Evolutionary conservation across 176 grass and related monocot species (phyloP), one percentile per base, ranked within the genome.

Genomic region (Ensete ventricosum): DNA sequence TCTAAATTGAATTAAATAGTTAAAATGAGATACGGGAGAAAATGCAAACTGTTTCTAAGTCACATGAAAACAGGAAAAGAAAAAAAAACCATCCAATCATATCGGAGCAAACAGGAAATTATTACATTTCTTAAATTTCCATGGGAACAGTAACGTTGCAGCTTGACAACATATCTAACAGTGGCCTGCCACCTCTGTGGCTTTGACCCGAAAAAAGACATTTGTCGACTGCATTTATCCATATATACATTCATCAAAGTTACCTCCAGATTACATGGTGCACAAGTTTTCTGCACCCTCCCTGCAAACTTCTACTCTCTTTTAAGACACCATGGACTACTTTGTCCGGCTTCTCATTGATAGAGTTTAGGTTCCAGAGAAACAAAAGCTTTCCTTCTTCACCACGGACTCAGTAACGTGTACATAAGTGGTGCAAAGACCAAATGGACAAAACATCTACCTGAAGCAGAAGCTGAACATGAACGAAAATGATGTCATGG

Each of bases 181-280:
- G 76, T 64, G 78, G 81, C 83, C 87, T 22, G 81, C 81, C 81
- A 86, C 75, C 64, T 81, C 73, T 83, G 62, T 16, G 52, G 84
- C 81, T 83, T 81, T 83, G 87, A 89, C 78, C 78, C 21, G 54
- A 74, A 75, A 24, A 43, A 43, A 75, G 66, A 78, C 69, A 85
- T 59, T 62, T 67, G 69, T 66, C 63, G 23, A 54, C 72, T 71
- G 81, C 80, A 73, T 80, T 78, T 83, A 81, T 79, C 76, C 19
- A 54, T 51, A 80, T 86, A 75, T 78, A 86, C 87, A 83, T 71
- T 57, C 71, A 81, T 76, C 65, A 52, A 26, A 81, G 9, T 77
- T 67, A 71, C 82, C 60, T n/a, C 20, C 29, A 10, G 72, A 77
- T 12, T 77, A 62, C 62, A 2, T 11, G 34, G 55, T 66, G 19